Conservation (phyloP, 345 rosid genomes). For the Toxicodendron radicans region DNA sequence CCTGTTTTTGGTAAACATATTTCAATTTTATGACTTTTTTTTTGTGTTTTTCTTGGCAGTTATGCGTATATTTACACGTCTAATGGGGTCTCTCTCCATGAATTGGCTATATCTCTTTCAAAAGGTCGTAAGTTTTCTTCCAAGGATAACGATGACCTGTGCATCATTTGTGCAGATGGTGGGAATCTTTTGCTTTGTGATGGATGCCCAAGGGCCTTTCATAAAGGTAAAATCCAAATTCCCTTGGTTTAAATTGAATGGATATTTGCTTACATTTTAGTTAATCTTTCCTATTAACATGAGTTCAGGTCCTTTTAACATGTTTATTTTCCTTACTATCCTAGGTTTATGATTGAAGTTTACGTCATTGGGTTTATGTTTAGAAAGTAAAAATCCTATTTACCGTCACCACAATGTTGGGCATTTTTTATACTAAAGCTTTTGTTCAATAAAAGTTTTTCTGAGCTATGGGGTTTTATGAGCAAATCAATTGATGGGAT, state of each 20-base stretch:
- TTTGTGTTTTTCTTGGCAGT: constrained; percentile 47
- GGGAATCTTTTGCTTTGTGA: constrained; percentile 91
- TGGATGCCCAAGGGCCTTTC: constrained; percentile 98
- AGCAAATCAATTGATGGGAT: background rate
- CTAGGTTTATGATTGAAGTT: background rate
- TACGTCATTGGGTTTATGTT: background rate
- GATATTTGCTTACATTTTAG: constrained; percentile 14
- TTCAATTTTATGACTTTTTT: constrained; percentile 15
- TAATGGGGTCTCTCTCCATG: constrained; percentile 98
- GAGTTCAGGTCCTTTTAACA: background rate
- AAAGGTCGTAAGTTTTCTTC: constrained; percentile 70
- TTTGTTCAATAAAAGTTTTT: background rate
- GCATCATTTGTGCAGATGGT: constrained; percentile 95
- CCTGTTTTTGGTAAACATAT: background rate
- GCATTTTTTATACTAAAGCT: constrained; percentile 2
- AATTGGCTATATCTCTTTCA: constrained; percentile 82
- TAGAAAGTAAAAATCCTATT: background rate
- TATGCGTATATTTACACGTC: constrained; percentile 92
- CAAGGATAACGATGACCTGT: constrained; percentile 75
- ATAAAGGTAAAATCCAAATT: constrained; percentile 56
- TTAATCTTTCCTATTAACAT: background rate
- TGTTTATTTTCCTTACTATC: background rate
- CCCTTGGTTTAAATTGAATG: constrained; percentile 15
- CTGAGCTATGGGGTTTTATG: background rate
- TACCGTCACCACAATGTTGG: background rate